Conservation (phyloP, 2,329 filamentous ascomycete species). For the Zalaria sp. region DNA sequence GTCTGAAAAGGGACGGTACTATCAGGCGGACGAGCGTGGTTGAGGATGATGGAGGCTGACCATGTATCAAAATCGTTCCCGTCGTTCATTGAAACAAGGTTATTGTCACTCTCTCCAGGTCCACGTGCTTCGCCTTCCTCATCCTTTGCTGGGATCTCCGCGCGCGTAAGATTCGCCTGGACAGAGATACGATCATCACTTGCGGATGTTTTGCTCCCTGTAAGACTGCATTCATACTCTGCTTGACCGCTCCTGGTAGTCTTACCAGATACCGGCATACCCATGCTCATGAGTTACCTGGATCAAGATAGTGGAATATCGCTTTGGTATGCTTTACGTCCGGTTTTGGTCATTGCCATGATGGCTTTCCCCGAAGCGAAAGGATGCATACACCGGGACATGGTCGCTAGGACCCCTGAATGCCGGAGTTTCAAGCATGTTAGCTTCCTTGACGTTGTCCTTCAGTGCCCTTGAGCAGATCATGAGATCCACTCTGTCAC, state of each 20-base stretch:
- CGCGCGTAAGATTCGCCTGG: no score
- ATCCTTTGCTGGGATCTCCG: no score
- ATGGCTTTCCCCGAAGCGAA: conserved; percentile 5
- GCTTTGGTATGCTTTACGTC: no score
- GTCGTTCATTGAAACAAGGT: neutral
- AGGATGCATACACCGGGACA: conserved; percentile 32
- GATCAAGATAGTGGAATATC: no score
- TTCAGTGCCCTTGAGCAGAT: conserved; percentile 28
- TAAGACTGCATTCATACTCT: no score
- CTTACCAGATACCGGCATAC: no score
- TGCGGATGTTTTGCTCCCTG: no score
- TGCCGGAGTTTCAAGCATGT: conserved; percentile 25
- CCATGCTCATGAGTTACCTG: no score
- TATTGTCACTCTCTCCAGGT: neutral
- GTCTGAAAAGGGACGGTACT: neutral
- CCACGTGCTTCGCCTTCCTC: neutral
- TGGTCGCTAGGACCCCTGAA: conserved; percentile 41
- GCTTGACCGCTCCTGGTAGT: no score
- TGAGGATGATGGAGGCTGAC: neutral
- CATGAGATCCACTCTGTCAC: conserved; percentile 38
- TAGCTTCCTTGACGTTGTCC: conserved; percentile 21
- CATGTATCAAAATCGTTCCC: no score
- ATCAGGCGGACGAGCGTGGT: neutral
- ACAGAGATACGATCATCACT: no score
- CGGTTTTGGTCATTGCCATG: no score